Conservation (phyloP, 352 stramenopile species). For the Pythium vanterpoolii region DNA sequence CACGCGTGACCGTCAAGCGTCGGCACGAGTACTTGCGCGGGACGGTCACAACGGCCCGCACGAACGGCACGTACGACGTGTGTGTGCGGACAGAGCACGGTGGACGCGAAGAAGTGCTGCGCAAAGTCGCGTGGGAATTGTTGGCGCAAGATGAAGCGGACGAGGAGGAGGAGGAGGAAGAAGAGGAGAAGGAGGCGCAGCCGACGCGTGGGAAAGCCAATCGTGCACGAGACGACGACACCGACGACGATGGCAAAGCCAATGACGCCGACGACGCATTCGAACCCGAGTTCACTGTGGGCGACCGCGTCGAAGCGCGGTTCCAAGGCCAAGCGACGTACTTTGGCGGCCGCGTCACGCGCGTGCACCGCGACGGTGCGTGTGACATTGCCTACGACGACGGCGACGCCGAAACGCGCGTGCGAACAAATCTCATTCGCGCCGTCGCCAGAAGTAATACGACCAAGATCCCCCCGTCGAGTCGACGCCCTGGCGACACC, state of each 20-base stretch:
- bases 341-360: constrained; percentile 48
- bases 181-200: constrained; percentile 11
- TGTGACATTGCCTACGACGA: constrained; percentile 76
- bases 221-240: constrained; percentile 7
- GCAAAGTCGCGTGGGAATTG: constrained; percentile 36
- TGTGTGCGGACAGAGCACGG: constrained; percentile 3
- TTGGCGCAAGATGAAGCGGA: constrained; percentile 39
- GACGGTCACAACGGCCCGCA: constrained; percentile 31
- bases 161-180: constrained; percentile 18
- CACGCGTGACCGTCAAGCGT: constrained; percentile 50
- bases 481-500: no score
- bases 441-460: not conserved
- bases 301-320: constrained; percentile 57
- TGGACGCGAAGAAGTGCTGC: constrained; percentile 20
- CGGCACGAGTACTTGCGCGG: constrained; percentile 56
- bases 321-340: constrained; percentile 51
- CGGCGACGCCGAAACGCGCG: constrained; percentile 58
- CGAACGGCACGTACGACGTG: constrained; percentile 58
- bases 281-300: constrained; percentile 42
- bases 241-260: constrained; percentile 15
- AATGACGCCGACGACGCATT: constrained; percentile 27
- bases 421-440: constrained; percentile 47
- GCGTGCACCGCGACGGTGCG: constrained; percentile 44
- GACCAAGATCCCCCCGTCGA: no score
- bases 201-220: constrained; percentile 14